A percentile compares a stretch with the other conserved stretches of the same genome.
Conservation (phyloP, 2,329 filamentous ascomycete species). For the Plectosphaerella plurivora region DNA sequence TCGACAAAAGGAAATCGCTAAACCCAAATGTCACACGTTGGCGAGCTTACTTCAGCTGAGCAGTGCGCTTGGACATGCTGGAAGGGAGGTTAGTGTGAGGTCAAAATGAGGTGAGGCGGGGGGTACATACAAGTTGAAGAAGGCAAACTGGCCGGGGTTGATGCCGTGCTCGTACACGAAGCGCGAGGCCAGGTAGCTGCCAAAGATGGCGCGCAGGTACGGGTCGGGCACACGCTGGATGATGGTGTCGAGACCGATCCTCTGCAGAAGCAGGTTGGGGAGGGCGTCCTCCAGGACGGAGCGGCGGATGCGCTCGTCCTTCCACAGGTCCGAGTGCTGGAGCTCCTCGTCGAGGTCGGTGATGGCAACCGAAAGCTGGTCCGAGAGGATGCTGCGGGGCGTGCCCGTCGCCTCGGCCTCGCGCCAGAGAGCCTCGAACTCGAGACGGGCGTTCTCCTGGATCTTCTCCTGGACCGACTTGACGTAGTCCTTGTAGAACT, state of each 20-base stretch:
- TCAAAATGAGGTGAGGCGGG: not conserved
- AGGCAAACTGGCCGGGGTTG: conserved; percentile 90
- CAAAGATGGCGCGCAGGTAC: conserved; percentile 93
- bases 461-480: conserved; percentile 88
- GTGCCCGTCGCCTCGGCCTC: conserved; percentile 81
- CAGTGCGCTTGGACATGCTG: conserved; percentile 63
- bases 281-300: conserved; percentile 81
- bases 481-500: conserved; percentile 93
- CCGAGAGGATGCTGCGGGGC: conserved; percentile 80
- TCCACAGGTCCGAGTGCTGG: conserved; percentile 89
- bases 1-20: no score
- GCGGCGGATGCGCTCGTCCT: conserved; percentile 71
- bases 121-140: conserved; percentile 88
- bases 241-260: conserved; percentile 88
- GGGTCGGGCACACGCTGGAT: conserved; percentile 82
- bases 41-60: conserved; percentile 29
- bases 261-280: conserved; percentile 75
- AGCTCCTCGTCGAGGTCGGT: conserved; percentile 96
- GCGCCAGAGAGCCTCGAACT: conserved; percentile 98
- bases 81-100: conserved; percentile 1
- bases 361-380: conserved; percentile 86
- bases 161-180: conserved; percentile 97
- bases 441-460: conserved; percentile 82
- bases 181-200: conserved; percentile 87
- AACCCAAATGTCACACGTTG: no score